Evolutionary conservation across 371 early-diverging fungal species (phyloP).

Genomic region (Paraphysoderma sedebokerense): DNA sequence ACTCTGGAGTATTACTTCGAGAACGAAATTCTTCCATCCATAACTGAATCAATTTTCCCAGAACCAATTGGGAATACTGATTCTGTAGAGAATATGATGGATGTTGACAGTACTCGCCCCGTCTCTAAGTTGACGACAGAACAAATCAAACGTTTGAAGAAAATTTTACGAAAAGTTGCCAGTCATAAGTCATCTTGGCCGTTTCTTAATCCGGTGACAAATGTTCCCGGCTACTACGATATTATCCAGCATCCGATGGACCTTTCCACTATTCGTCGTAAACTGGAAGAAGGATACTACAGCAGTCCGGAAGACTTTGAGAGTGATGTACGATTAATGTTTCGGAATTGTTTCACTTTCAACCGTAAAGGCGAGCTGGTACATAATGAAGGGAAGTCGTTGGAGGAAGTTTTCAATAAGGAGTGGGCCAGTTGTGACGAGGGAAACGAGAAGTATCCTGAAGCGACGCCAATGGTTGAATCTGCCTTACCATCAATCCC

Average conservation of each 20-base stretch:
- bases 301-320: conserved; percentile 5
- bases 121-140: neutral
- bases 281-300: conserved; percentile 22
- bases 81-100: no score
- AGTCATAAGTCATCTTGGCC: no score
- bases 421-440: no score
- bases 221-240: conserved; percentile 30
- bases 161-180: neutral
- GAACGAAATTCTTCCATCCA: conserved; percentile 11
- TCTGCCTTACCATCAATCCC: no score
- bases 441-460: no score
- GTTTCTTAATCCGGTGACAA: conserved; percentile 90
- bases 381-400: conserved; percentile 28
- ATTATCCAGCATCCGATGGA: conserved; percentile 35
- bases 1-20: conserved; percentile 56
- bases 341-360: conserved; percentile 20
- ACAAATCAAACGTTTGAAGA: no score
- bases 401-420: conserved; percentile 70
- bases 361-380: conserved; percentile 3
- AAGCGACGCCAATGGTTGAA: no score
- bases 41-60: conserved; percentile 47
- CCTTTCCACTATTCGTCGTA: conserved; percentile 19
- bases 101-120: neutral
- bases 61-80: neutral
- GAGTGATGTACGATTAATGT: conserved; percentile 5